These are phyloP conservation scores for Coleophoma cylindrospora DNA, from an alignment of 2,329 filamentous ascomycete genomes.

Conservation along the genomic window DNA sequence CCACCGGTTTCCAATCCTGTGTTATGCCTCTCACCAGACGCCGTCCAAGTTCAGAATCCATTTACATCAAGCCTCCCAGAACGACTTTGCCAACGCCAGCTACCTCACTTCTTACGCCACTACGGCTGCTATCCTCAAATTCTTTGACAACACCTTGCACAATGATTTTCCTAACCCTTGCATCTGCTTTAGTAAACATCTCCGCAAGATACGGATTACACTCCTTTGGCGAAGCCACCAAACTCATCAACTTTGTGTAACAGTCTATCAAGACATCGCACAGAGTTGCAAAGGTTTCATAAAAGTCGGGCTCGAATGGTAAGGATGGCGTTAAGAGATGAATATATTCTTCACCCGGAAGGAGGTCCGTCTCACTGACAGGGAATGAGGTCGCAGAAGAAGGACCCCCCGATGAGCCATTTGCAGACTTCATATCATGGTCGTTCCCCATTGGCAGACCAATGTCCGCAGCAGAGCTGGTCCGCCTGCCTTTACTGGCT, in stretches of 20 bases:
- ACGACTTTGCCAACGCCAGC: constrained; percentile 85
- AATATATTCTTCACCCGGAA: constrained; percentile 81
- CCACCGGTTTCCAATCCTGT: constrained; percentile 1
- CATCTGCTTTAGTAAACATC: constrained; percentile 85
- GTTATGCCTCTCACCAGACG: not conserved
- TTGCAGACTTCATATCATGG: constrained; percentile 39
- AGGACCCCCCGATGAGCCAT: constrained; percentile 30
- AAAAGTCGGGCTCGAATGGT: constrained; percentile 95
- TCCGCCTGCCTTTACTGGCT: constrained; percentile 50
- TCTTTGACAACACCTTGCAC: constrained; percentile 83
- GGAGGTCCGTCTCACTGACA: constrained; percentile 58
- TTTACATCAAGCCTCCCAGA: constrained; percentile 73
- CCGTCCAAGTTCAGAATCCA: not conserved
- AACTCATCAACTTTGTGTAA: constrained; percentile 71
- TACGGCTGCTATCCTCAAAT: constrained; percentile 82
- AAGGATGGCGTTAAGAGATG: constrained; percentile 86
- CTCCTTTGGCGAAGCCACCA: constrained; percentile 71
- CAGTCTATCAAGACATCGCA: constrained; percentile 94
- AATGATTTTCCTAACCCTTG: constrained; percentile 80
- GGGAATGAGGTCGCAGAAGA: constrained; percentile 37
- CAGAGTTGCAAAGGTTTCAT: constrained; percentile 90
- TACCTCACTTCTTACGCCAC: constrained; percentile 73
- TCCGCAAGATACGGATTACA: constrained; percentile 71
- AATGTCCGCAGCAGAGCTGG: constrained; percentile 56
- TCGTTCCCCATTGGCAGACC: constrained; percentile 46